Evolutionary conservation across 495 filamentous ascomycete genomes (phyloP).

Genomic region (Penicillium silybi): DNA sequence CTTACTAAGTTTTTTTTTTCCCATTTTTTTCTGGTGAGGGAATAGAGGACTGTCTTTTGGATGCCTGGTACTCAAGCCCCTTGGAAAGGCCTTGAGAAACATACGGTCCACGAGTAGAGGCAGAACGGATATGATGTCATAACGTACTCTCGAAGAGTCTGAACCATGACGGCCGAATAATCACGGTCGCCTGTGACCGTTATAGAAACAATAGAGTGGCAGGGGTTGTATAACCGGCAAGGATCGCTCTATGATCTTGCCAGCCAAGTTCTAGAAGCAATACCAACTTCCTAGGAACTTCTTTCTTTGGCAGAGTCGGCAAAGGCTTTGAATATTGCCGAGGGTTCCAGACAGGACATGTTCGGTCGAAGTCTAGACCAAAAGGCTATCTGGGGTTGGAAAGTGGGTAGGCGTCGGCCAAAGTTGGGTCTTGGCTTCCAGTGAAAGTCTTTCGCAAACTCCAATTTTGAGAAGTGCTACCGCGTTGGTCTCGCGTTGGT

Average conservation of each 20-base stretch:
- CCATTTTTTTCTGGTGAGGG: not conserved
- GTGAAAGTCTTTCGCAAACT: not conserved
- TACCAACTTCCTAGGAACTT: not conserved
- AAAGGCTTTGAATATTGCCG: not conserved
- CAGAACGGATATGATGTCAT: not conserved
- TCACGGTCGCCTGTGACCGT: too few relatives aligned
- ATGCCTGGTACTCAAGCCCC: too few relatives aligned
- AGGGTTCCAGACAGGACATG: not conserved
- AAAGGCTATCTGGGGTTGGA: not conserved
- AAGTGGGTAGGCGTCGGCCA: not conserved
- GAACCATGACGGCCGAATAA: too few relatives aligned
- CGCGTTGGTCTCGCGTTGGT: not conserved
- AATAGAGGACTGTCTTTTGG: too few relatives aligned
- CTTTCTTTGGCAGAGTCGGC: not conserved
- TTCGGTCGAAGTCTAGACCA: not conserved
- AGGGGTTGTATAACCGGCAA: too few relatives aligned
- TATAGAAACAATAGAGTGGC: too few relatives aligned
- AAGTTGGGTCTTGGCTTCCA: not conserved
- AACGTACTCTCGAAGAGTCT: not conserved
- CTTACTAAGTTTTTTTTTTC: not conserved
- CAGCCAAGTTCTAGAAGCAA: not conserved
- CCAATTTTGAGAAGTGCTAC: not conserved
- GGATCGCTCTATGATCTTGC: not conserved
- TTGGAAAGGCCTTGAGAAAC: not conserved
- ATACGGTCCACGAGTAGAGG: not conserved